These are phyloP conservation scores for Monilinia fructigena DNA, from an alignment of 2,329 filamentous ascomycete genomes.

Conservation along the genomic window DNA sequence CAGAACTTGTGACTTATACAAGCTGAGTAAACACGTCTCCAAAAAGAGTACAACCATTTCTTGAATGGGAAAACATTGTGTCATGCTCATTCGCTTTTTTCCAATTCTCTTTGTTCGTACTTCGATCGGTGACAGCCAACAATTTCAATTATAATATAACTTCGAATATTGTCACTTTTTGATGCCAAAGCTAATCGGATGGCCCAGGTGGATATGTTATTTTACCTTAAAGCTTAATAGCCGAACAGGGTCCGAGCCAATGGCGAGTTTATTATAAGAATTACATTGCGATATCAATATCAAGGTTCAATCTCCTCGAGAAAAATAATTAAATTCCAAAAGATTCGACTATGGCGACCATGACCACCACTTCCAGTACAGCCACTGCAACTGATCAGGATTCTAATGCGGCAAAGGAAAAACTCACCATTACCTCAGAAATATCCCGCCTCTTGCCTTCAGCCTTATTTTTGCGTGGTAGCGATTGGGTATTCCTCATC, in stretches of 20 bases:
- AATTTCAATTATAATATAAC: neutral
- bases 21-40: neutral
- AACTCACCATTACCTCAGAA: neutral
- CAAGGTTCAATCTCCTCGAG: neutral
- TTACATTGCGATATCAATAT: neutral
- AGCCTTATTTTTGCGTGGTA: neutral
- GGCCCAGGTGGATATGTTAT: neutral
- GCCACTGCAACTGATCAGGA: neutral
- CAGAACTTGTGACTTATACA: neutral
- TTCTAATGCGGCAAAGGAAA: neutral
- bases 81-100: neutral
- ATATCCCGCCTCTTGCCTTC: neutral
- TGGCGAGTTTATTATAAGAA: neutral
- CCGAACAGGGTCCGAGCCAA: neutral
- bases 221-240: neutral
- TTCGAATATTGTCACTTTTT: neutral
- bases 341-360: neutral
- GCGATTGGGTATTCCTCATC: conserved; percentile 4
- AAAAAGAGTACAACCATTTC: neutral
- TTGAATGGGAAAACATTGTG: neutral
- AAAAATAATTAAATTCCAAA: neutral
- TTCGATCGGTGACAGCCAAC: neutral
- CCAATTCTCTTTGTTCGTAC: neutral
- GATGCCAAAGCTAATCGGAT: neutral
- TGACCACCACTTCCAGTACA: neutral